Conservation (phyloP, 257 asterid species). For the Orobanche coerulescens region DNA sequence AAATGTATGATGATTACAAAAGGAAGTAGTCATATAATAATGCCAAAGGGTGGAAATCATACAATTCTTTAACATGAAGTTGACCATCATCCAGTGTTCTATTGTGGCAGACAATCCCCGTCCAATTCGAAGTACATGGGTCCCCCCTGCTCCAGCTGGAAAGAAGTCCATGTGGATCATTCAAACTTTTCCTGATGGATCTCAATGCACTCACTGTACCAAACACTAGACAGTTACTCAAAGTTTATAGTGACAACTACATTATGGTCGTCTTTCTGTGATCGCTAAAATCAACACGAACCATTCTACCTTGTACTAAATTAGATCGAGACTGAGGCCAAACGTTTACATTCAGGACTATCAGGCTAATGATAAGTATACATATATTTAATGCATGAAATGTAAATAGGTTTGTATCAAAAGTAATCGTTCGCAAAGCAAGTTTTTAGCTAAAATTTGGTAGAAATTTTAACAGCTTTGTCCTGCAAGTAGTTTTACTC, state of each 20-base stretch:
- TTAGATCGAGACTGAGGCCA: background rate
- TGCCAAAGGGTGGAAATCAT: slow-evolving; percentile 26
- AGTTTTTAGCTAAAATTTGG: background rate
- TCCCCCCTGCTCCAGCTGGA: slow-evolving; percentile 65
- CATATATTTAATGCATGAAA: too few species aligned
- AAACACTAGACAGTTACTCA: slow-evolving; percentile 15
- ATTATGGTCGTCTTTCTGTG: background rate
- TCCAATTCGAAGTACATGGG: slow-evolving; percentile 88
- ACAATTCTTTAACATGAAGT: slow-evolving; percentile 78
- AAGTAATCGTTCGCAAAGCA: background rate
- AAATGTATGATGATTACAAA: background rate
- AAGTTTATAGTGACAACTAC: background rate
- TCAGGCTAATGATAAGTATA: background rate
- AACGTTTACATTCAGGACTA: background rate
- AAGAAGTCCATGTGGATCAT: slow-evolving; percentile 56
- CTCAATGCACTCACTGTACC: slow-evolving; percentile 67
- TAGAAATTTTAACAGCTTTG: background rate
- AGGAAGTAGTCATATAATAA: slow-evolving; percentile 2
- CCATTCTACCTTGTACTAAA: background rate
- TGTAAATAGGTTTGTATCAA: background rate
- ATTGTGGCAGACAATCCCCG: slow-evolving; percentile 60
- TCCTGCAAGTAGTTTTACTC: background rate
- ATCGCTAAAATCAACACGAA: background rate
- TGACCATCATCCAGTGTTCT: slow-evolving; percentile 48
- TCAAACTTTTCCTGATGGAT: slow-evolving; percentile 47